phyloP scores from a whole-genome alignment of 345 rosid species.

The Combretum micranthum region DNA sequence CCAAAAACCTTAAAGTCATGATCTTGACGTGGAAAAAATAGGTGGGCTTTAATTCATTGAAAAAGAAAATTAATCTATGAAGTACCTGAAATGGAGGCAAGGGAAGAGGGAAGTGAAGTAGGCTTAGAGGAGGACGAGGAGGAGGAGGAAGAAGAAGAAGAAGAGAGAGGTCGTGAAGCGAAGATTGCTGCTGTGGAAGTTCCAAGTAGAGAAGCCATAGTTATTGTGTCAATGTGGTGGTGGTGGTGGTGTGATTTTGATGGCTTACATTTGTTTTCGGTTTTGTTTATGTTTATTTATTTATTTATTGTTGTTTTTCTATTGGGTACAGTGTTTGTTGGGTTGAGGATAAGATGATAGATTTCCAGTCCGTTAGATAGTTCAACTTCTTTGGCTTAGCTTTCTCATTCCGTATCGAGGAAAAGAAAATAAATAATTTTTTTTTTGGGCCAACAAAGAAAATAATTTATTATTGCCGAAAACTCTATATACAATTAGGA shows the following conservation, averaged over 20 bases:
- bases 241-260: constrained; percentile 4
- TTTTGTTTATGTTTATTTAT: not conserved
- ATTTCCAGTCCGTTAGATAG: not conserved
- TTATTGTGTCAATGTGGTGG: not conserved
- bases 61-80: constrained; percentile 1
- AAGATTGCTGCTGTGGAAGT: constrained; percentile 47
- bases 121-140: constrained; percentile 27
- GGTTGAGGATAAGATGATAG: constrained; percentile 63
- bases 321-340: constrained; percentile 20
- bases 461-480: too few relatives aligned
- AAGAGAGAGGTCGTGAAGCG: constrained; percentile 42
- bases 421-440: too few relatives aligned
- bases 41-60: not conserved
- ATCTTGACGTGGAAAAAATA: not conserved
- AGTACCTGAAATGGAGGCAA: not conserved
- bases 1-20: not conserved
- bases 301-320: constrained; percentile 1
- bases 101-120: constrained; percentile 22
- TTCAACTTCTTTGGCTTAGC: too few relatives aligned
- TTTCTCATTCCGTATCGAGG: too few relatives aligned
- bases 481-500: too few relatives aligned
- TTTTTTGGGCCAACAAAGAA: too few relatives aligned
- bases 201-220: constrained; percentile 79
- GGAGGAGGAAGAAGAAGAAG: constrained; percentile 34
- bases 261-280: constrained; percentile 9